phyloP scores from a whole-genome alignment of 371 early-diverging fungal genomes.

The Cokeromyces recurvatus region DNA sequence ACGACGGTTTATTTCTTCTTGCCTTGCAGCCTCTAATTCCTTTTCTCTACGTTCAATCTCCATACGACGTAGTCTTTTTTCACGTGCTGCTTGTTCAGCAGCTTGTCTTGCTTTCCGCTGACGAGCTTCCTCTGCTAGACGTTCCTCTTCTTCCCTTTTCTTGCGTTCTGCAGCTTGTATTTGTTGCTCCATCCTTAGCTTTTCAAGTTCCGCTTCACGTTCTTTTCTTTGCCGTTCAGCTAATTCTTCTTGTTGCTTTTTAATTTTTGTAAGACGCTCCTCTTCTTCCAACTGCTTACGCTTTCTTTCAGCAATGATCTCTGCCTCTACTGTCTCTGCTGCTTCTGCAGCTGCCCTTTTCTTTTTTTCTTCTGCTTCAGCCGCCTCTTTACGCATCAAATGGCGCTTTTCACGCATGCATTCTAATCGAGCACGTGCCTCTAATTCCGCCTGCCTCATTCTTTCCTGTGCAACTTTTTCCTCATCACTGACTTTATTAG shows the following conservation, averaged over 20 bases:
- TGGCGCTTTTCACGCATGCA: slow-evolving; percentile 26
- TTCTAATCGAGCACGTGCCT: slow-evolving; percentile 28
- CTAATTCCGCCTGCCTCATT: slow-evolving; percentile 34
- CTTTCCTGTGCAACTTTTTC: slow-evolving; percentile 39
- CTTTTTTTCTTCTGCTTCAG: slow-evolving; percentile 22
- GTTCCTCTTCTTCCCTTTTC: slow-evolving; percentile 26
- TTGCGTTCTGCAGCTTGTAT: slow-evolving; percentile 13
- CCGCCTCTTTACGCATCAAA: slow-evolving; percentile 18
- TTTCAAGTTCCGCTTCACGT: slow-evolving; percentile 4
- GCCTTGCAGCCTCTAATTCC: slow-evolving; percentile 26
- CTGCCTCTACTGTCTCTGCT: slow-evolving; percentile 18
- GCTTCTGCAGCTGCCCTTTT: slow-evolving; percentile 17
- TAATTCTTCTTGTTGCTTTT: slow-evolving; percentile 14
- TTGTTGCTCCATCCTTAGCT: neutral
- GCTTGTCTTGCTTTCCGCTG: slow-evolving; percentile 29
- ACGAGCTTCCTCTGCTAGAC: slow-evolving; percentile 25
- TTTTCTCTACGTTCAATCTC: slow-evolving; percentile 27
- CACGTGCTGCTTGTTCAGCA: slow-evolving; percentile 39
- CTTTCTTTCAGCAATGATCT: slow-evolving; percentile 21
- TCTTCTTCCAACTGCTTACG: slow-evolving; percentile 24
- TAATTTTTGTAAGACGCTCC: slow-evolving; percentile 10
- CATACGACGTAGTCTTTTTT: slow-evolving; percentile 26
- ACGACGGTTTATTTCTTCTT: slow-evolving; percentile 27
- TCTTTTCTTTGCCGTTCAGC: slow-evolving; percentile 10
- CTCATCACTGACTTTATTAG: slow-evolving; percentile 11